phyloP scores from a whole-genome alignment of 805 yeast genomes.

The Wickerhamia fluorescens region DNA sequence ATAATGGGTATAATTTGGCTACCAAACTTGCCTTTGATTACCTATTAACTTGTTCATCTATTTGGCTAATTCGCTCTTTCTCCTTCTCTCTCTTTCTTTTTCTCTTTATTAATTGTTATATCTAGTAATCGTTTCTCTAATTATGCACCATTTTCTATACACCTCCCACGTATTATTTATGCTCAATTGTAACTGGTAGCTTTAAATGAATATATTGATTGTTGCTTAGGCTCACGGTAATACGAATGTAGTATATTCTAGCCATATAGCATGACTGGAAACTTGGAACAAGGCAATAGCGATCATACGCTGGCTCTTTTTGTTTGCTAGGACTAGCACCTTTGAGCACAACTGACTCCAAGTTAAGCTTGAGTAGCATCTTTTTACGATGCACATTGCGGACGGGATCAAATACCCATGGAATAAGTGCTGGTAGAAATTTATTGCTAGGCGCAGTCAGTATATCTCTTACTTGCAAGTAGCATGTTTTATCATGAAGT shows the following conservation, averaged over 20 bases:
- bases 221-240: slow-evolving; percentile 14
- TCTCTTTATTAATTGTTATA: too few relatives aligned
- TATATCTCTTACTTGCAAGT: slow-evolving; percentile 14
- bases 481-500: slow-evolving; percentile 18
- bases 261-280: slow-evolving; percentile 30
- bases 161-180: too few relatives aligned
- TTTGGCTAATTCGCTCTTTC: too few relatives aligned
- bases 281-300: slow-evolving; percentile 27
- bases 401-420: slow-evolving; percentile 5
- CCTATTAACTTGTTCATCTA: too few relatives aligned
- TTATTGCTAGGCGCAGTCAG: slow-evolving; percentile 2
- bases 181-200: slow-evolving; percentile 24
- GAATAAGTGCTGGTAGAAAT: slow-evolving; percentile 3
- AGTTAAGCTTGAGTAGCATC: slow-evolving; percentile 11
- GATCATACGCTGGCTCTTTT: slow-evolving; percentile 11
- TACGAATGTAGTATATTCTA: slow-evolving; percentile 25
- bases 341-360: slow-evolving; percentile 7
- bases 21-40: too few relatives aligned
- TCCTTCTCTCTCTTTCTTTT: too few relatives aligned
- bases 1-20: too few relatives aligned
- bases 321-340: slow-evolving; percentile 4
- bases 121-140: too few relatives aligned
- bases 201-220: slow-evolving; percentile 17
- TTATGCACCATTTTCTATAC: too few relatives aligned
- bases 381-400: slow-evolving; percentile 5